Conservation (phyloP, 345 rosid genomes). For the Aurinia saxatilis region DNA sequence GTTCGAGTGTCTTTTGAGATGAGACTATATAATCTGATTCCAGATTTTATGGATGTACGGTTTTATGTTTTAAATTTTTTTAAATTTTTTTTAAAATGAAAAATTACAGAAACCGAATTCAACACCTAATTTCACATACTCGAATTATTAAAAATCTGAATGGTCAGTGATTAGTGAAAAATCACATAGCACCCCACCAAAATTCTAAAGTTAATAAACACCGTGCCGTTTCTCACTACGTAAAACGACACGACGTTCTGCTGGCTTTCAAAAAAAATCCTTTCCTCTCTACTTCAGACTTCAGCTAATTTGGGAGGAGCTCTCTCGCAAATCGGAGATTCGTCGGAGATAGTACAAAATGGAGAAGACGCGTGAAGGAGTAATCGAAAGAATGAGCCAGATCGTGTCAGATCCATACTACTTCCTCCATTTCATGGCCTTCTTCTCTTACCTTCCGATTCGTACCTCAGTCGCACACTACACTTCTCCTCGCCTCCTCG, state of each 20-base stretch:
- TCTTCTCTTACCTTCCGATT: constrained; percentile 64
- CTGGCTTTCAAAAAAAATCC: neutral
- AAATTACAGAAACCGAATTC: too few species aligned
- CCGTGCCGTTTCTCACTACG: constrained; percentile 1
- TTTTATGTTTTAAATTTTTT: too few species aligned
- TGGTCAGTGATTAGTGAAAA: neutral
- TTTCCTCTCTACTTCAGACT: neutral
- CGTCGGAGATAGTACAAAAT: neutral
- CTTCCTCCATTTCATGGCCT: constrained; percentile 57
- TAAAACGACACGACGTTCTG: constrained; percentile 20
- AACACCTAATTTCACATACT: too few species aligned
- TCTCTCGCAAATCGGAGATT: neutral
- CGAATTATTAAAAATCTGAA: too few species aligned
- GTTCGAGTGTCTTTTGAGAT: too few species aligned
- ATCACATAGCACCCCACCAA: neutral
- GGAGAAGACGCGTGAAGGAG: constrained; percentile 27
- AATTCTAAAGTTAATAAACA: neutral
- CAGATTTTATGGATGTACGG: too few species aligned
- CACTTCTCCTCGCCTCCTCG: constrained; percentile 26
- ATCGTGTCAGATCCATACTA: constrained; percentile 66
- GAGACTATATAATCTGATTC: too few species aligned
- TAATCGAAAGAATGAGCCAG: constrained; percentile 39
- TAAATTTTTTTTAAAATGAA: too few species aligned
- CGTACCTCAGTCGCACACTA: constrained; percentile 55
- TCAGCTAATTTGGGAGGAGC: neutral